Evolutionary conservation across 768 basidiomycete genomes (phyloP).

Genomic region (Tulasnella sp.): DNA sequence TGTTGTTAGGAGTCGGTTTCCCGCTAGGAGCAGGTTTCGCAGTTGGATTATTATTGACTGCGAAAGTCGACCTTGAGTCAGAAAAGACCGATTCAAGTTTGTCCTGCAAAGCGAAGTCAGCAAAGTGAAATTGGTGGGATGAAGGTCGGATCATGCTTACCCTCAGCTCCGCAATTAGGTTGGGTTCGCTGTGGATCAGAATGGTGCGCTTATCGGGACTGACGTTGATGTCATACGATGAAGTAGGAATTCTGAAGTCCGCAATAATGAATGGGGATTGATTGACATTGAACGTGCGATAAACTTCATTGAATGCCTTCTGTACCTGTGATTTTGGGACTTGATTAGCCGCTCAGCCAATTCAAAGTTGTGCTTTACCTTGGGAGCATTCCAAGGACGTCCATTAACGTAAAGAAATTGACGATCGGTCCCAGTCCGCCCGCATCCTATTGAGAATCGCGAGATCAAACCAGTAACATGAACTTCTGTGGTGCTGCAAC

Average conservation of each 20-base stretch:
- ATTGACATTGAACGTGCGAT: slow-evolving; percentile 60
- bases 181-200: slow-evolving; percentile 74
- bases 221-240: slow-evolving; percentile 82
- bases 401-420: slow-evolving; percentile 93
- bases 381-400: slow-evolving; percentile 66
- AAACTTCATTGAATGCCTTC: slow-evolving; percentile 86
- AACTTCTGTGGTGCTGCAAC: slow-evolving; percentile 29
- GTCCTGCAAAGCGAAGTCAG: slow-evolving; percentile 30
- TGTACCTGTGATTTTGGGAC: slow-evolving; percentile 41
- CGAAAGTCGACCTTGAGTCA: slow-evolving; percentile 58
- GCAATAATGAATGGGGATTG: slow-evolving; percentile 77
- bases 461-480: slow-evolving; percentile 70
- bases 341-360: background rate
- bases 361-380: slow-evolving; percentile 33
- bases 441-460: slow-evolving; percentile 60
- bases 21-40: too few relatives aligned
- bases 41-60: slow-evolving; percentile 35
- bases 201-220: slow-evolving; percentile 96
- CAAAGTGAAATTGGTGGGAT: background rate
- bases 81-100: slow-evolving; percentile 58
- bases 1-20: too few relatives aligned
- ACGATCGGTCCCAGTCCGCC: slow-evolving; percentile 64
- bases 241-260: slow-evolving; percentile 67
- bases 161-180: slow-evolving; percentile 65
- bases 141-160: slow-evolving; percentile 29